phyloP scores from a whole-genome alignment of 2,329 filamentous ascomycete genomes.

The Sporothrix euskadiensis region DNA sequence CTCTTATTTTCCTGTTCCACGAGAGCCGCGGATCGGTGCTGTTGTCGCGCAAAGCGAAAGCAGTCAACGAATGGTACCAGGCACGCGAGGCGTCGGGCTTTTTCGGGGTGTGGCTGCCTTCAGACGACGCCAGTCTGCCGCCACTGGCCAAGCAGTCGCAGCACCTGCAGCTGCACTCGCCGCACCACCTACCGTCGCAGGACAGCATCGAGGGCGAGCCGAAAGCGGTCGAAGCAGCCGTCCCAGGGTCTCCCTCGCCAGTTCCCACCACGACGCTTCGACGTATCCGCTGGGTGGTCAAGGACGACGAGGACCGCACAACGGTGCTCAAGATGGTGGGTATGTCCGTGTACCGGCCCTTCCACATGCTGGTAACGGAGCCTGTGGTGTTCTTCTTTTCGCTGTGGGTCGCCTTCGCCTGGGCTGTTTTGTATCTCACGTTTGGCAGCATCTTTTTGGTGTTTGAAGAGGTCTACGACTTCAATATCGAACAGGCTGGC shows the following conservation, averaged over 20 bases:
- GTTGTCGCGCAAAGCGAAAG: conserved; percentile 70
- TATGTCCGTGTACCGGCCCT: conserved; percentile 74
- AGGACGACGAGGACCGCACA: conserved; percentile 72
- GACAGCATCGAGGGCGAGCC: conserved; percentile 11
- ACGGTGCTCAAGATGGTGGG: conserved; percentile 68
- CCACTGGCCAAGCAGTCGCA: not conserved
- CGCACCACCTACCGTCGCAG: not conserved
- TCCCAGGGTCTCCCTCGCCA: not conserved
- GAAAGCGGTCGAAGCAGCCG: not conserved
- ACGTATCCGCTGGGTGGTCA: conserved; percentile 77
- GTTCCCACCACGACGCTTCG: conserved; percentile 36
- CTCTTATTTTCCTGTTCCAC: conserved; percentile 69
- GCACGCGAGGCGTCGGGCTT: conserved; percentile 65
- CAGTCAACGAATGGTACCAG: conserved; percentile 78
- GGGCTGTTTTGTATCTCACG: conserved; percentile 84
- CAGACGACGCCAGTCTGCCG: conserved; percentile 20
- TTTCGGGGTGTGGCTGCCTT: conserved; percentile 49
- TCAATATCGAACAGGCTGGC: conserved; percentile 66
- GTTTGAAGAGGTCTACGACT: conserved; percentile 67
- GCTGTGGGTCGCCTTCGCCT: conserved; percentile 85
- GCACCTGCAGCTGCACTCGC: not conserved
- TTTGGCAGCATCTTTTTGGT: conserved; percentile 80
- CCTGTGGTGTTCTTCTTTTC: conserved; percentile 84
- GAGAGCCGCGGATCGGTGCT: conserved; percentile 83
- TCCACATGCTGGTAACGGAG: conserved; percentile 73